Percentiles rank a stretch among this genome's conserved stretches.
phyloP scores from a whole-genome alignment of 2,329 filamentous ascomycete species.

The Lomentospora prolificans region DNA sequence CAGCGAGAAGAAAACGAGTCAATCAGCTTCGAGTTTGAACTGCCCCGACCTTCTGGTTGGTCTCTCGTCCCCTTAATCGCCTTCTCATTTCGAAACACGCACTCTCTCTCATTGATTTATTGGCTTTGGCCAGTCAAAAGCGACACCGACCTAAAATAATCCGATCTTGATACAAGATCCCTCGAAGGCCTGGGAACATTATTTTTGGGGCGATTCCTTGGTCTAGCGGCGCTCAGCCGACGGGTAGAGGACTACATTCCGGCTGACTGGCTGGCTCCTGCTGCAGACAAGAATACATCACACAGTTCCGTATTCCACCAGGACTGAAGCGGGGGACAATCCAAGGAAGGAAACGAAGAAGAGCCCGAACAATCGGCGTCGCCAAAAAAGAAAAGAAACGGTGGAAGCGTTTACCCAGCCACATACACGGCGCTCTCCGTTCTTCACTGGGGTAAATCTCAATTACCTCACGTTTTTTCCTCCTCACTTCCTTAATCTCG shows the following conservation, averaged over 20 bases:
- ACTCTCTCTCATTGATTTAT: not conserved
- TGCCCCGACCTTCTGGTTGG: conserved; percentile 7
- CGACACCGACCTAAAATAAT: not conserved
- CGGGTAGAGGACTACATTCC: not conserved
- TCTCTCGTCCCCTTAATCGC: conserved; percentile 1
- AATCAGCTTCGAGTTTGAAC: conserved; percentile 9
- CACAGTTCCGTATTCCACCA: not conserved
- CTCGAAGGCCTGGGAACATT: not conserved
- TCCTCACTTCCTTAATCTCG: not conserved
- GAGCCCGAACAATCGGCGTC: not conserved
- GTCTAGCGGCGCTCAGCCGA: too few species aligned
- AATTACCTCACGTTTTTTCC: not conserved
- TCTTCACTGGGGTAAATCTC: not conserved
- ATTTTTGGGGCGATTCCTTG: not conserved
- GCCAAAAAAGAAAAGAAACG: not conserved
- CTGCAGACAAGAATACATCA: not conserved
- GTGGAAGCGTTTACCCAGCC: not conserved
- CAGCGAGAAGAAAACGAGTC: conserved; percentile 11
- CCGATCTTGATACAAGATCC: not conserved
- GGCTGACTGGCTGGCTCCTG: not conserved
- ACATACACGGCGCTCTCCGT: not conserved
- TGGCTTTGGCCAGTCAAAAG: conserved; percentile 6
- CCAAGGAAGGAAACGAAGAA: not conserved
- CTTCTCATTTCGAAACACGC: conserved; percentile 9
- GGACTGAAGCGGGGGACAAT: not conserved